Evolutionary conservation across 1,284 basidiomycete genomes (phyloP).

Genomic region (Taiwanofungus camphoratus): DNA sequence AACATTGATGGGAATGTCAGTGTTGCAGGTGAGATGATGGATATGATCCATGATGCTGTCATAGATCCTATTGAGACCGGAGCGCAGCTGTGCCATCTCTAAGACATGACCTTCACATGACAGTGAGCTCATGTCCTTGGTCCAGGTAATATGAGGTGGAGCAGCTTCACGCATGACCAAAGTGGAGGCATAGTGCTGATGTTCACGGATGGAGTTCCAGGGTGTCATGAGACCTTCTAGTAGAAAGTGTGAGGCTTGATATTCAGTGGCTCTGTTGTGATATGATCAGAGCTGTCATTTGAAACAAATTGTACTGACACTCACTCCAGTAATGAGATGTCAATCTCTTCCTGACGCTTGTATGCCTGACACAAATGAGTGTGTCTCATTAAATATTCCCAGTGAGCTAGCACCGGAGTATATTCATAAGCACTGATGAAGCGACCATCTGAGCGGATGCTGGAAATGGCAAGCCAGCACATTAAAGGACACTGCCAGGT

Average conservation of each 20-base stretch:
- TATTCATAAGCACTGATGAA: not conserved
- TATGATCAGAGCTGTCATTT: not conserved
- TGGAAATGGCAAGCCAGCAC: slow-evolving; percentile 1
- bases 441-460: not conserved
- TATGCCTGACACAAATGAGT: not conserved
- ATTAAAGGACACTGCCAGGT: not conserved
- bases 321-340: not conserved
- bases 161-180: not conserved
- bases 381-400: not conserved
- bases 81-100: not conserved
- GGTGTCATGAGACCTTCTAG: not conserved
- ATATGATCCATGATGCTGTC: not conserved
- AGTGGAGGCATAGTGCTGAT: slow-evolving; percentile 2
- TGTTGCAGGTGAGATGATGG: not conserved
- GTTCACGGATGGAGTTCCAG: slow-evolving; percentile 1
- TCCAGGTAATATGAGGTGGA: not conserved
- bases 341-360: not conserved
- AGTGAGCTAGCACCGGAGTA: not conserved
- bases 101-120: not conserved
- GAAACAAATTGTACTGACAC: not conserved
- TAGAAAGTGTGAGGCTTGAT: not conserved
- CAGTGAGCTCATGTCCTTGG: not conserved
- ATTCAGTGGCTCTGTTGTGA: not conserved
- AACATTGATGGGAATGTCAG: not conserved
- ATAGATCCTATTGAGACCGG: not conserved